Conservation (phyloP, 2,329 filamentous ascomycete genomes). For the Zelopaecilomyces penicillatus region DNA sequence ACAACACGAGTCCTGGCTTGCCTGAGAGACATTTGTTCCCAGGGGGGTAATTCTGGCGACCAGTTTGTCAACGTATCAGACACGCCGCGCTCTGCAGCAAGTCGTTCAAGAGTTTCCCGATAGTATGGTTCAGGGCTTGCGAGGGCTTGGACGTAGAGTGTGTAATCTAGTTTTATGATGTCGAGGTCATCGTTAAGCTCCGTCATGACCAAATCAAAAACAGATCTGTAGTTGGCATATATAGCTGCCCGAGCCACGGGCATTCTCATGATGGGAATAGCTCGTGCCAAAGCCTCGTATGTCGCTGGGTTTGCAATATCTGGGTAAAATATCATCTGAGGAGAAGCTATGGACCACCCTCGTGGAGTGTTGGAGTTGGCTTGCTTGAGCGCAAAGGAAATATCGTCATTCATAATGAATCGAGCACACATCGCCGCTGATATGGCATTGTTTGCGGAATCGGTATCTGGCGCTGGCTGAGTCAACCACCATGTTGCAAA, state of each 20-base stretch:
- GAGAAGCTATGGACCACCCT: slow-evolving; percentile 11
- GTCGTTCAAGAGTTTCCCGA: too few species aligned
- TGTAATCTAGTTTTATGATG: too few species aligned
- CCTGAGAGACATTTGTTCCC: too few species aligned
- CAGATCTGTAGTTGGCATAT: slow-evolving; percentile 10
- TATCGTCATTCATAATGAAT: slow-evolving; percentile 23
- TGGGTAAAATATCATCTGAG: slow-evolving; percentile 33
- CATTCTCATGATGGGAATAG: slow-evolving; percentile 6
- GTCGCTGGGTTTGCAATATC: slow-evolving; percentile 24
- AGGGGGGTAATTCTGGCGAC: too few species aligned
- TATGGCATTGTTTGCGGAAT: neutral
- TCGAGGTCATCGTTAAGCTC: too few species aligned
- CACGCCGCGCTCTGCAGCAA: too few species aligned
- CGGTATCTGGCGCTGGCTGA: neutral
- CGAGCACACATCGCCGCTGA: slow-evolving; percentile 17
- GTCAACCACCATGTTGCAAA: slow-evolving; percentile 26
- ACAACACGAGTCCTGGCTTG: too few species aligned
- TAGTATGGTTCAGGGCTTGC: too few species aligned
- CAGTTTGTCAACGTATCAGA: too few species aligned
- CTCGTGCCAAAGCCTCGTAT: slow-evolving; percentile 20
- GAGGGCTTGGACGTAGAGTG: too few species aligned
- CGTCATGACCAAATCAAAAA: slow-evolving; percentile 1
- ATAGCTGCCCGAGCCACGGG: slow-evolving; percentile 11
- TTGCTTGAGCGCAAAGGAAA: slow-evolving; percentile 11
- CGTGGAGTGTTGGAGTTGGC: neutral